Percentiles rank a stretch among this genome's conserved stretches.
These are phyloP conservation scores for Kodamaea alishanica DNA, from an alignment of 1,139 yeast species.

Conservation along the genomic window DNA sequence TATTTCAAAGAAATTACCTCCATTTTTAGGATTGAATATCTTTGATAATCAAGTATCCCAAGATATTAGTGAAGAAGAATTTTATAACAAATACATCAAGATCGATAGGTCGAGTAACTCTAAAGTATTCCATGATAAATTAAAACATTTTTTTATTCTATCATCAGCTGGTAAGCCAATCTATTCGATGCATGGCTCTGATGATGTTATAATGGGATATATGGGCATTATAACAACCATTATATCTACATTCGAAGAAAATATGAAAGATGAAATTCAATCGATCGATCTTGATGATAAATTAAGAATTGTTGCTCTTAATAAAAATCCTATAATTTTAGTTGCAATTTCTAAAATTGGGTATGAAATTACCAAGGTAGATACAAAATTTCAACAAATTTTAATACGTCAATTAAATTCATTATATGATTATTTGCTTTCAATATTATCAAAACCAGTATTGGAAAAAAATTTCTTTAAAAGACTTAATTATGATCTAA, in stretches of 20 bases:
- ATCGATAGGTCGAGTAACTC: constrained; percentile 22
- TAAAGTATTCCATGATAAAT: constrained; percentile 37
- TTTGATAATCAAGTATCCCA: not conserved
- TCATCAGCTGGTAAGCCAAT: constrained; percentile 94
- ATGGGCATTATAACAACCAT: constrained; percentile 72
- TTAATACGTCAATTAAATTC: constrained; percentile 60
- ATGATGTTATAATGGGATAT: constrained; percentile 66
- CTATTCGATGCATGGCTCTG: constrained; percentile 75
- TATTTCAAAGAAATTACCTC: constrained; percentile 1
- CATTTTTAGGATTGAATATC: constrained; percentile 1
- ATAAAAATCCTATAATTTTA: constrained; percentile 66
- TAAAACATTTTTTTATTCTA: constrained; percentile 76
- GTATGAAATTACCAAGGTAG: constrained; percentile 23
- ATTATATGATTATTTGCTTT: constrained; percentile 74
- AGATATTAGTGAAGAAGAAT: constrained; percentile 12
- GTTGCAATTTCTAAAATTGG: constrained; percentile 62
- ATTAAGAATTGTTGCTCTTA: constrained; percentile 56
- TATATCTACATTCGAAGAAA: constrained; percentile 55
- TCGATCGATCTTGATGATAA: constrained; percentile 28
- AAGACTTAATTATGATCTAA: constrained; percentile 76
- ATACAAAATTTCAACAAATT: constrained; percentile 19
- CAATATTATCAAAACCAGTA: constrained; percentile 75
- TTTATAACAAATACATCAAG: constrained; percentile 11
- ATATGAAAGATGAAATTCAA: constrained; percentile 29
- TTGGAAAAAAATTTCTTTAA: constrained; percentile 64